phyloP scores from a whole-genome alignment of 306 rosid species.

The Luffa acutangula region DNA sequence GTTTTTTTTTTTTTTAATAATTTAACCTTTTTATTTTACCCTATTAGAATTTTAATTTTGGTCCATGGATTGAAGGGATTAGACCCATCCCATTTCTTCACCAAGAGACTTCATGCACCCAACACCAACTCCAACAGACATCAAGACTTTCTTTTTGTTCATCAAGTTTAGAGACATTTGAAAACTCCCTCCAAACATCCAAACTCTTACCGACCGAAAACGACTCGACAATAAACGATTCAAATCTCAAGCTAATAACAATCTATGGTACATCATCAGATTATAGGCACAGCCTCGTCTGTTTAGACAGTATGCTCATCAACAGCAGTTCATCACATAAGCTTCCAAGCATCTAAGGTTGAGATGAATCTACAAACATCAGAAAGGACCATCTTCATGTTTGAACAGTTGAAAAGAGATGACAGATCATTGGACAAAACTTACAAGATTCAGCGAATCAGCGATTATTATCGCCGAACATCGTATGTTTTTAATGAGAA shows the following conservation, averaged over 20 bases:
- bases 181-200: no score
- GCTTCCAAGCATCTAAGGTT: neutral
- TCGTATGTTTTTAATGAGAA: slow-evolving; percentile 25
- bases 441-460: neutral
- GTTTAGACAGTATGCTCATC: neutral
- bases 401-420: neutral
- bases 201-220: neutral
- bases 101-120: no score
- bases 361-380: neutral
- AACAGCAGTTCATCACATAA: neutral
- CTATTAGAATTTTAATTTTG: no score
- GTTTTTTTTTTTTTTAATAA: no score
- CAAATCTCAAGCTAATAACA: neutral
- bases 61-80: no score
- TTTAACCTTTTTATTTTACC: no score
- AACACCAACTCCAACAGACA: no score
- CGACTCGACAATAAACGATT: neutral
- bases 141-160: no score
- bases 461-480: neutral
- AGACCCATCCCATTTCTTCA: no score
- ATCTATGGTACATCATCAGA: neutral
- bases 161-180: no score
- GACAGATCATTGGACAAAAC: neutral
- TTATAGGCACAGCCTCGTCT: neutral
- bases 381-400: neutral